These are phyloP conservation scores for Lumnitzera littorea DNA, from an alignment of 345 rosid genomes.

Conservation along the genomic window DNA sequence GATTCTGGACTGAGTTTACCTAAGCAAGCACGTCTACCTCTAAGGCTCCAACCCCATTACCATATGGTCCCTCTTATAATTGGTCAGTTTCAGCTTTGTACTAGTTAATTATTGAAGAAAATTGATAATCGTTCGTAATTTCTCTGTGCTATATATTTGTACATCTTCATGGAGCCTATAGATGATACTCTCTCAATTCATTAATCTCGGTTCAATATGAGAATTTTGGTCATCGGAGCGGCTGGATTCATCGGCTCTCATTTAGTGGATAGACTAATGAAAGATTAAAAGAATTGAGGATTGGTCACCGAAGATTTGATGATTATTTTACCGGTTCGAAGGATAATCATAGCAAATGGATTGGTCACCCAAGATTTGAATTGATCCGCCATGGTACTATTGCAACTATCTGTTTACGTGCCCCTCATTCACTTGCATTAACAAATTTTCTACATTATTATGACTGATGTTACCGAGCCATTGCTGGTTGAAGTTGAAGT, in stretches of 20 bases:
- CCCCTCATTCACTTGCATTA: not conserved
- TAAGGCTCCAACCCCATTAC: too few species aligned
- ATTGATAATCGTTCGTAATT: not conserved
- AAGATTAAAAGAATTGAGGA: constrained; percentile 92
- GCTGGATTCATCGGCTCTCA: constrained; percentile 98
- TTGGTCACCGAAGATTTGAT: constrained; percentile 74
- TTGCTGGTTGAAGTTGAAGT: constrained; percentile 59
- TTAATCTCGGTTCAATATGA: constrained; percentile 70
- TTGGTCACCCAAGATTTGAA: constrained; percentile 95
- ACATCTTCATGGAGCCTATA: not conserved
- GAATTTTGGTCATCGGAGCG: constrained; percentile 92
- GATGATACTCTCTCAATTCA: constrained; percentile 1
- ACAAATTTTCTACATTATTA: constrained; percentile 6
- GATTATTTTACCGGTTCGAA: constrained; percentile 90
- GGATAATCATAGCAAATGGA: constrained; percentile 82
- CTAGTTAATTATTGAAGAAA: too few species aligned
- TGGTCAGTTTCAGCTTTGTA: too few species aligned
- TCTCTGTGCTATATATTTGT: not conserved
- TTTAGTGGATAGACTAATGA: constrained; percentile 85
- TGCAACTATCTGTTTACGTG: not conserved
- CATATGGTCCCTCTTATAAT: too few species aligned
- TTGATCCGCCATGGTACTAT: constrained; percentile 86
- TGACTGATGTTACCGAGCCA: constrained; percentile 76
- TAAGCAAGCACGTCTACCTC: too few species aligned
- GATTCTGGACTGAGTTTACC: too few species aligned